These are phyloP conservation scores for Lachnellula subtilissima DNA, from an alignment of 2,329 filamentous ascomycete genomes.

Conservation along the genomic window DNA sequence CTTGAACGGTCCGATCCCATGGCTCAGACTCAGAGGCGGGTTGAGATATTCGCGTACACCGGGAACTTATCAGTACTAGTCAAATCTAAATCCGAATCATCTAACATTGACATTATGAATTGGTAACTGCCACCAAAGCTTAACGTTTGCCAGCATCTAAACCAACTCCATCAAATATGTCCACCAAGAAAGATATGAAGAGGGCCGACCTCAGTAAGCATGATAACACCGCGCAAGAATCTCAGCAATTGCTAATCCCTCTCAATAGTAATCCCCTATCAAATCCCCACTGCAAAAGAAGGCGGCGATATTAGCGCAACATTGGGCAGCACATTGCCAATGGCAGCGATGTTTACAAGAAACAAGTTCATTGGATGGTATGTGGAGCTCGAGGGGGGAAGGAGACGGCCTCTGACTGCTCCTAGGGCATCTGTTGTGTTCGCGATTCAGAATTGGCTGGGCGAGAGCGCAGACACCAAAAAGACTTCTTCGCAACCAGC, in stretches of 20 bases:
- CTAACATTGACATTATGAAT: neutral
- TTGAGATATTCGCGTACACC: too few relatives aligned
- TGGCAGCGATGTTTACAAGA: constrained; percentile 92
- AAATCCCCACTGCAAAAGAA: constrained; percentile 65
- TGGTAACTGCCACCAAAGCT: neutral
- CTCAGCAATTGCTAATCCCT: neutral
- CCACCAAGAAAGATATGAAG: constrained; percentile 71
- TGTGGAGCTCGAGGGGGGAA: constrained; percentile 16
- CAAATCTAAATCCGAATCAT: too few relatives aligned
- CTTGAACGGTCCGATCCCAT: too few relatives aligned
- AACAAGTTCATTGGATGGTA: constrained; percentile 75
- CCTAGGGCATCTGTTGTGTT: constrained; percentile 67
- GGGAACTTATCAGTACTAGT: too few relatives aligned
- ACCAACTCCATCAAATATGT: constrained; percentile 42
- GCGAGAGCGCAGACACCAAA: constrained; percentile 64
- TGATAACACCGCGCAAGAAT: constrained; percentile 11
- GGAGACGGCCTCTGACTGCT: constrained; percentile 11
- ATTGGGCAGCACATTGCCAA: constrained; percentile 74
- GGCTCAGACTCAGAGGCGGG: too few relatives aligned
- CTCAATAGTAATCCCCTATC: constrained; percentile 75
- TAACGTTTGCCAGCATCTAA: neutral
- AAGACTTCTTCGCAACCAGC: constrained; percentile 64
- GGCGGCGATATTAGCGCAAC: constrained; percentile 67
- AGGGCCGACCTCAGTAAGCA: constrained; percentile 65
- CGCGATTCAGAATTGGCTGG: constrained; percentile 71